Conservation (phyloP, 2,329 filamentous ascomycete genomes). For the Fusarium subtropicale region DNA sequence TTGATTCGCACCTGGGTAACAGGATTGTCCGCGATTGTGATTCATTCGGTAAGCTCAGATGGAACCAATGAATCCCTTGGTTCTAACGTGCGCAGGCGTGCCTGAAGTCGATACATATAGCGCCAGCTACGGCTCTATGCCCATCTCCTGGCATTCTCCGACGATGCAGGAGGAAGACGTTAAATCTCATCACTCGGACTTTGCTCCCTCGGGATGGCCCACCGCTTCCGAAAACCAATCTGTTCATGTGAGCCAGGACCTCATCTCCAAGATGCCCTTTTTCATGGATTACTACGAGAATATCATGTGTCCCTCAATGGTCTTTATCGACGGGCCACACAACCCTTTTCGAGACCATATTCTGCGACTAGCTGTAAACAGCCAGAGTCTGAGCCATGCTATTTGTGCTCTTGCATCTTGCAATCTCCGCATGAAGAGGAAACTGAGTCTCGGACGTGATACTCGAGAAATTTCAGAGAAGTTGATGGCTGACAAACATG, state of each 20-base stretch:
- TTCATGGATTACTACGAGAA: constrained; percentile 95
- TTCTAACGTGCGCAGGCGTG: constrained; percentile 59
- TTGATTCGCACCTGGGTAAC: constrained; percentile 66
- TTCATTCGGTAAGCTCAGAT: constrained; percentile 63
- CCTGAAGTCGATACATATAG: constrained; percentile 65
- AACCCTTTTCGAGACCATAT: constrained; percentile 91
- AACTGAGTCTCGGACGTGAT: constrained; percentile 70
- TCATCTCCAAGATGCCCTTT: constrained; percentile 84
- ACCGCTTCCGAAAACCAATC: constrained; percentile 58
- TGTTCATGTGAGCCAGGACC: constrained; percentile 67
- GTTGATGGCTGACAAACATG: constrained; percentile 59
- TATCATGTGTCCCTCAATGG: constrained; percentile 90
- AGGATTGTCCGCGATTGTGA: constrained; percentile 68
- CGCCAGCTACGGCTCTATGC: constrained; percentile 62
- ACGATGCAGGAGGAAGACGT: constrained; percentile 59
- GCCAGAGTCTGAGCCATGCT: constrained; percentile 88
- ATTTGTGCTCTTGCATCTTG: constrained; percentile 90
- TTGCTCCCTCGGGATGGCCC: constrained; percentile 62
- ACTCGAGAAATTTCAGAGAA: constrained; percentile 63
- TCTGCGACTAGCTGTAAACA: constrained; percentile 79
- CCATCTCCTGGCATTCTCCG: constrained; percentile 60
- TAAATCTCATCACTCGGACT: constrained; percentile 57
- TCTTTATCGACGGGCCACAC: constrained; percentile 85
- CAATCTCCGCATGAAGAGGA: constrained; percentile 87
- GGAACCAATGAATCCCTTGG: constrained; percentile 51